These are phyloP conservation scores for Platanthera guangdongensis DNA, from an alignment of 106 monocot genomes.

Conservation along the genomic window DNA sequence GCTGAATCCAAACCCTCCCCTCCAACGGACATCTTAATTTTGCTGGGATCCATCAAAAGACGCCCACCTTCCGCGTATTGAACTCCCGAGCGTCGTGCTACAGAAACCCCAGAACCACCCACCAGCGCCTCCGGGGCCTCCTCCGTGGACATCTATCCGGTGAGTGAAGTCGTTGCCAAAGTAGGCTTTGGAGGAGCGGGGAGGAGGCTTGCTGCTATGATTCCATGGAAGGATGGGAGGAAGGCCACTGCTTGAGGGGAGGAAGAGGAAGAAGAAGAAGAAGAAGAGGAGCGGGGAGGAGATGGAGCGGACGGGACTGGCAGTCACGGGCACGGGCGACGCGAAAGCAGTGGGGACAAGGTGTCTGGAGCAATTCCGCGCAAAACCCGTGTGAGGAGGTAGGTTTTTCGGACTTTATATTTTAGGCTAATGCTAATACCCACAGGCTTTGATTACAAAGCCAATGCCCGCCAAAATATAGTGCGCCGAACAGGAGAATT, in stretches of 20 bases:
- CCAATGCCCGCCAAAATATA: too few relatives aligned
- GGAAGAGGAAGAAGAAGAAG: too few relatives aligned
- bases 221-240: slow-evolving; percentile 81
- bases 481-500: too few relatives aligned
- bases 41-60: slow-evolving; percentile 66
- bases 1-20: slow-evolving; percentile 72
- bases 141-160: slow-evolving; percentile 26
- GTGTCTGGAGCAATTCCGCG: too few relatives aligned
- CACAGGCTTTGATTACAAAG: too few relatives aligned
- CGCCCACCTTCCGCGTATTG: slow-evolving; percentile 66
- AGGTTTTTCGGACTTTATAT: too few relatives aligned
- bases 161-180: slow-evolving; percentile 84
- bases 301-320: too few relatives aligned
- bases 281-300: too few relatives aligned
- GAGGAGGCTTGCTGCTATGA: slow-evolving; percentile 17
- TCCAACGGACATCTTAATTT: slow-evolving; percentile 74
- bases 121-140: background rate
- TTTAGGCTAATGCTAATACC: too few relatives aligned
- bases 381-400: too few relatives aligned
- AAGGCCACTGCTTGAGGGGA: slow-evolving; percentile 80
- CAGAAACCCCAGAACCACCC: slow-evolving; percentile 60
- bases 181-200: slow-evolving; percentile 75
- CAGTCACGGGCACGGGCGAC: too few relatives aligned
- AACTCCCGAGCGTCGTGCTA: slow-evolving; percentile 65
- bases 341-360: too few relatives aligned